Evolutionary conservation across 768 basidiomycete species (phyloP), one percentile per base, ranked within the genome.

Genomic region (Serendipita sp.): DNA sequence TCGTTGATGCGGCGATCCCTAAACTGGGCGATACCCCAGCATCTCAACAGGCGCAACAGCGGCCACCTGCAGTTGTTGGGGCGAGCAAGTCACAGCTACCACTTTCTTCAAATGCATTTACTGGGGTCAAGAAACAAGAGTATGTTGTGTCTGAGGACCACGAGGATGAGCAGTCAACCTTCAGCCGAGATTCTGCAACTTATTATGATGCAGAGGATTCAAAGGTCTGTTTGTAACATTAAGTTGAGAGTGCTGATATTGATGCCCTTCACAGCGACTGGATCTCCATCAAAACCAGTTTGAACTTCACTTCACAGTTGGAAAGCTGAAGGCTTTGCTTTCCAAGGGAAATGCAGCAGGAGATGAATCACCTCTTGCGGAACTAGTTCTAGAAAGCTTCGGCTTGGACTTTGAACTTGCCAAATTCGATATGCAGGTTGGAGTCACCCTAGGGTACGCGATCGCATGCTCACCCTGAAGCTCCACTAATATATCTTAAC

Each of bases 1-100:
- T 98, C 65, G 82, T 98, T 69, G 94, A 98, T 70, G 85, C 93
- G 32, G 83, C 85, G 34, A 85, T 98, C 44, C 96, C 96, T 13
- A 82, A 85, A 65, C 86, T 97, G 69, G 75, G 72, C 34, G 86
- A 82, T 48, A 77, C 81, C 30, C 67, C 69, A 35, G 66, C 67
- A 3, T 56, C 65, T 0, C 38, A 41, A 41, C 36, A 60, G 13
- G 56, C 46, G 36, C 66, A 28, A 18, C 48, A 65, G 3, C 58
- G 56, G 35, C 56, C 56, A 7, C 28, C 56, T 32, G 23, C n/a
- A 8, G 10, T n/a, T 10, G 3, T 2, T 60, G 67, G 44, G 0
- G 65, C 67, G 64, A 70, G 70, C 60, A 64, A 68, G 56, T 71
- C 28, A 8, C 56, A 60, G 34, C 35, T 60, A 10, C 56, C 56